Conservation (phyloP, 805 yeast species). For the Myxozyma sirexii region DNA sequence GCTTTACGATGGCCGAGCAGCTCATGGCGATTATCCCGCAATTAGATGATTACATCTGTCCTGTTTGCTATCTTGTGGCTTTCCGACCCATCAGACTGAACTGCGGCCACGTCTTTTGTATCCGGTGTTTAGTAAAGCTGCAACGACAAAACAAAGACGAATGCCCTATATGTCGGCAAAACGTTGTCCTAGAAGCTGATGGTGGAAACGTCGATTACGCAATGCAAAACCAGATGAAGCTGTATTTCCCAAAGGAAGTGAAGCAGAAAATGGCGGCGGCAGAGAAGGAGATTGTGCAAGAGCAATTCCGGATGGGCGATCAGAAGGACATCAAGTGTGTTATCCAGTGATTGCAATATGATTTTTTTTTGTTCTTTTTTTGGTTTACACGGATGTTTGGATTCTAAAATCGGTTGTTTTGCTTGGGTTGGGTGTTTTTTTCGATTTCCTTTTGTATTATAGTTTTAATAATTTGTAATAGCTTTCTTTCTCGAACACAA, state of each 20-base stretch:
- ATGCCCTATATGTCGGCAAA: conserved; percentile 67
- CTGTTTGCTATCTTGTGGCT: conserved; percentile 70
- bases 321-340: conserved; percentile 9
- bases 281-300: conserved; percentile 39
- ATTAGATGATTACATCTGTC: conserved; percentile 74
- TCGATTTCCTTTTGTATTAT: background rate
- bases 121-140: conserved; percentile 68
- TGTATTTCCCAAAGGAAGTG: conserved; percentile 67
- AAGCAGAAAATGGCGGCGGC: conserved; percentile 63
- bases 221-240: conserved; percentile 55
- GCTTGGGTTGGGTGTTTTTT: background rate
- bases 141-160: conserved; percentile 60
- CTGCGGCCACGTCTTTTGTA: conserved; percentile 73
- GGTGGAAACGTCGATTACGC: conserved; percentile 60
- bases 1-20: conserved; percentile 54
- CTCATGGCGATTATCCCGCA: conserved; percentile 66
- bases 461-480: background rate
- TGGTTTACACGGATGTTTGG: background rate
- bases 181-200: conserved; percentile 61
- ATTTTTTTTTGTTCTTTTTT: background rate
- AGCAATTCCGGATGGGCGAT: conserved; percentile 12
- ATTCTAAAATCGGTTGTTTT: background rate
- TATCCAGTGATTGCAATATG: background rate
- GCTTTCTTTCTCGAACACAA: too few relatives aligned
- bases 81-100: conserved; percentile 67